A percentile compares a stretch with the other conserved stretches of the same genome.
These are phyloP conservation scores for Medicago arabica DNA, from an alignment of 306 rosid genomes.

Conservation along the genomic window DNA sequence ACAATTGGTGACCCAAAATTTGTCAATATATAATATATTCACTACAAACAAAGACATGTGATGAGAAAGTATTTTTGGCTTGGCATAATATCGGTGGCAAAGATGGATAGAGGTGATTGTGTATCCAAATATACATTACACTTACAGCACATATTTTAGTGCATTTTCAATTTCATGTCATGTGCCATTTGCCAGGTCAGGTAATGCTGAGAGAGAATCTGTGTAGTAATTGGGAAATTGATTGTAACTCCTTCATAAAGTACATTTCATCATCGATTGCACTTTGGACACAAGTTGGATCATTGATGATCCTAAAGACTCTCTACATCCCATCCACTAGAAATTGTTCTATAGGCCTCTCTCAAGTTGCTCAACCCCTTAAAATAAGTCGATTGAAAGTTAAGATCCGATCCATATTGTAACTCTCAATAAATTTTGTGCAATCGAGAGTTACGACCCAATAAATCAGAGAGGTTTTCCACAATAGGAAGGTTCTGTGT, in stretches of 20 bases:
- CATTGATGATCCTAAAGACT: background rate
- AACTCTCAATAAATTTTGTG: no score
- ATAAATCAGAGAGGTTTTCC: no score
- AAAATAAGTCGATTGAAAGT: no score
- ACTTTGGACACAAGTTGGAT: background rate
- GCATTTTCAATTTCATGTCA: background rate
- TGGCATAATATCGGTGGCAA: slow-evolving; percentile 40
- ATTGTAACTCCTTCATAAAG: background rate
- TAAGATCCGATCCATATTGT: no score
- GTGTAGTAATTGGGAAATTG: background rate
- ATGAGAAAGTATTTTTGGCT: slow-evolving; percentile 54
- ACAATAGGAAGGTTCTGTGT: no score
- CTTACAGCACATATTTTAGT: background rate
- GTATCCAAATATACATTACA: background rate
- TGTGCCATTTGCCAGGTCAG: background rate
- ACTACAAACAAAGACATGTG: slow-evolving; percentile 81
- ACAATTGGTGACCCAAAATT: slow-evolving; percentile 50
- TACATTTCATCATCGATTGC: background rate
- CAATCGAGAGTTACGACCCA: no score
- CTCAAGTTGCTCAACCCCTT: no score
- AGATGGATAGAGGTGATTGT: background rate
- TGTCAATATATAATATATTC: slow-evolving; percentile 46
- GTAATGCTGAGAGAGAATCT: background rate
- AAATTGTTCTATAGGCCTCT: no score
- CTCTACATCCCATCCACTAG: background rate